These are phyloP conservation scores for Sordariomycetes sp. DNA, from an alignment of 2,329 filamentous ascomycete species.

Conservation along the genomic window DNA sequence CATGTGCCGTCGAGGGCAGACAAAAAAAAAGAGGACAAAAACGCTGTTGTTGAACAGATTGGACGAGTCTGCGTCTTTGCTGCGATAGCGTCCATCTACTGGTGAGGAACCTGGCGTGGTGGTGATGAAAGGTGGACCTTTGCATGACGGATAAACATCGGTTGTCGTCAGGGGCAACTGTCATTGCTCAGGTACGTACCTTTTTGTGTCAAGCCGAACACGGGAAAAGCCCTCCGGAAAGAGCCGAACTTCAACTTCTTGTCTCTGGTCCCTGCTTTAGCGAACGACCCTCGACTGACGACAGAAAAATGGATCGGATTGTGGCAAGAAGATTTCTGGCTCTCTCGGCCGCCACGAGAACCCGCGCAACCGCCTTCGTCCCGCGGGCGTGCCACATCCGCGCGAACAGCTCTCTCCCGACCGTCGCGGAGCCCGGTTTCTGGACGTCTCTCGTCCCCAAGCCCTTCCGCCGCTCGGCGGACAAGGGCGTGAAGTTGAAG, in stretches of 20 bases:
- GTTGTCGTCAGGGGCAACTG: constrained; percentile 23
- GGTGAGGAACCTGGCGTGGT: not conserved
- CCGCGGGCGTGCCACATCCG: constrained; percentile 10
- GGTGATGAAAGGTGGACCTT: not conserved
- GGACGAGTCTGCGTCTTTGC: constrained; percentile 5
- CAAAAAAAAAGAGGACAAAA: constrained; percentile 6
- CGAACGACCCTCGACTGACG: not conserved
- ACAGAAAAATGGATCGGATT: not conserved
- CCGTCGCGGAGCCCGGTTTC: constrained; percentile 43
- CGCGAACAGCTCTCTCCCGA: constrained; percentile 28
- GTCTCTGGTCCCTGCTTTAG: not conserved
- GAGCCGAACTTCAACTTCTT: not conserved
- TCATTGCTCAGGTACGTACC: constrained; percentile 1
- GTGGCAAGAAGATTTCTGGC: not conserved
- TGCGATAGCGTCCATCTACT: constrained; percentile 6
- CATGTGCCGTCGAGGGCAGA: not conserved
- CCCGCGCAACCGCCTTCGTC: not conserved
- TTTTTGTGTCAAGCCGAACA: not conserved
- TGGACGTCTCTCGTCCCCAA: constrained; percentile 62
- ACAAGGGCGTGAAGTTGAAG: constrained; percentile 14
- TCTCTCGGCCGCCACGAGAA: not conserved
- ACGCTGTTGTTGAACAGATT: constrained; percentile 12
- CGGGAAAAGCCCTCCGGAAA: not conserved
- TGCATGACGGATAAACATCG: constrained; percentile 16
- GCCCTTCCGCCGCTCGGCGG: constrained; percentile 31